phyloP scores from a whole-genome alignment of 805 yeast genomes.

The Yamadazyma endophytica region DNA sequence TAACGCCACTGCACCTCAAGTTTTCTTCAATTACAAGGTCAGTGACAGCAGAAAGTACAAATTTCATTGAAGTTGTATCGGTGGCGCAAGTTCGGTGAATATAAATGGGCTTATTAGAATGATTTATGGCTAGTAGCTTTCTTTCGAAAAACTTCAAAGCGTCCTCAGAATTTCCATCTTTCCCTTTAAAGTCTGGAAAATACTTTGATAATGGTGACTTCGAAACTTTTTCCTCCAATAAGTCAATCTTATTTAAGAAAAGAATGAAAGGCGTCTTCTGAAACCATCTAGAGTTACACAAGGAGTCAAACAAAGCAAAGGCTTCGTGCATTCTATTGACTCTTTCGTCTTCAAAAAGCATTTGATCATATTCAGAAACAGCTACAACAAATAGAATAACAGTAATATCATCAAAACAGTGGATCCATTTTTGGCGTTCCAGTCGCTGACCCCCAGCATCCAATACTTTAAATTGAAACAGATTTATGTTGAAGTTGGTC shows the following conservation, averaged over 20 bases:
- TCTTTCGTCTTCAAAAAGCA: constrained; percentile 80
- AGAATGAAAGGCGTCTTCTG: constrained; percentile 79
- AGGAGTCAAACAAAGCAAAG: constrained; percentile 72
- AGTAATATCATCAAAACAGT: constrained; percentile 86
- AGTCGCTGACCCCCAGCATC: constrained; percentile 98
- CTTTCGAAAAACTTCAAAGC: constrained; percentile 70
- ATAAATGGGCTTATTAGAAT: constrained; percentile 72
- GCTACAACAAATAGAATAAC: constrained; percentile 87
- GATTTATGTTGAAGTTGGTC: constrained; percentile 64
- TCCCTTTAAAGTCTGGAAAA: constrained; percentile 75
- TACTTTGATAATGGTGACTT: constrained; percentile 63
- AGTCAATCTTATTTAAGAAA: constrained; percentile 84
- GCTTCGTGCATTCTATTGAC: constrained; percentile 92
- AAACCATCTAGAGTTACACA: constrained; percentile 86
- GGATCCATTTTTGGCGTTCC: constrained; percentile 92
- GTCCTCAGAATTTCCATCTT: constrained; percentile 56
- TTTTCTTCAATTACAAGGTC: constrained; percentile 86
- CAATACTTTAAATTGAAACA: constrained; percentile 65
- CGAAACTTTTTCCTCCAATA: constrained; percentile 67
- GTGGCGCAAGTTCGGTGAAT: constrained; percentile 96
- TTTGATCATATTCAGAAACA: constrained; percentile 88
- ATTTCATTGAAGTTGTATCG: constrained; percentile 82
- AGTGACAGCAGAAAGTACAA: constrained; percentile 87
- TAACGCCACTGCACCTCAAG: constrained; percentile 70
- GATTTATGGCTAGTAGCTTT: constrained; percentile 60